A percentile compares a stretch with the other conserved stretches of the same genome.
Conservation (phyloP, 441 rosid genomes). For the Bocquillonia castaneifolia region DNA sequence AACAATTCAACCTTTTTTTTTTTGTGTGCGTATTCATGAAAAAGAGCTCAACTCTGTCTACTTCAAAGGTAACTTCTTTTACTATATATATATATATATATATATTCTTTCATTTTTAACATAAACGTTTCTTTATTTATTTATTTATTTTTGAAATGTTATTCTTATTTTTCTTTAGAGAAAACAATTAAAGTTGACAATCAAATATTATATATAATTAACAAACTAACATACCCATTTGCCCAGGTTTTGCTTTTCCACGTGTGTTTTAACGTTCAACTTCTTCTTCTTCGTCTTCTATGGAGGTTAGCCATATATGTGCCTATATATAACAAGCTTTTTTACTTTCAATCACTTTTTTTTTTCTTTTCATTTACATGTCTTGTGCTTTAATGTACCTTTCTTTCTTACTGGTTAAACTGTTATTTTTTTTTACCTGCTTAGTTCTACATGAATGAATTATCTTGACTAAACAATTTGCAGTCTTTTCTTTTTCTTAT, state of each 20-base stretch:
- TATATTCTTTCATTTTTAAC: not conserved
- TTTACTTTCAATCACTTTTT: not conserved
- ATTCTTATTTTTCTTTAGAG: not conserved
- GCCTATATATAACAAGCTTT: not conserved
- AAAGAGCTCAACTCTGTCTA: too few species aligned
- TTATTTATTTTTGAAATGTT: not conserved
- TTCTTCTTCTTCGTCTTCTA: constrained; percentile 25
- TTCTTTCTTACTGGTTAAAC: not conserved
- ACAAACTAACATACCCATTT: constrained; percentile 27
- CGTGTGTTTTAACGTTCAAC: constrained; percentile 49
- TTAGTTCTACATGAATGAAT: too few species aligned
- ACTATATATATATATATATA: not conserved
- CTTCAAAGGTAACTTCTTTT: not conserved
- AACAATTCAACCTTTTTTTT: constrained; percentile 33
- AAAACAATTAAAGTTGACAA: constrained; percentile 32
- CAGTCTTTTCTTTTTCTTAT: too few species aligned
- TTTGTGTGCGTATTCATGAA: too few species aligned
- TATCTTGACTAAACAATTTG: too few species aligned
- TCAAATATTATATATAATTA: constrained; percentile 34
- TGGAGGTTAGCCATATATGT: constrained; percentile 35
- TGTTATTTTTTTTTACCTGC: constrained; percentile 1
- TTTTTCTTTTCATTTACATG: not conserved
- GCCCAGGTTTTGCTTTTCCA: constrained; percentile 26
- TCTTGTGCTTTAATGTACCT: not conserved
- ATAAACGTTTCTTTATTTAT: not conserved